phyloP scores from a whole-genome alignment of 257 asterid species.

The Solanum corneliomulleri region DNA sequence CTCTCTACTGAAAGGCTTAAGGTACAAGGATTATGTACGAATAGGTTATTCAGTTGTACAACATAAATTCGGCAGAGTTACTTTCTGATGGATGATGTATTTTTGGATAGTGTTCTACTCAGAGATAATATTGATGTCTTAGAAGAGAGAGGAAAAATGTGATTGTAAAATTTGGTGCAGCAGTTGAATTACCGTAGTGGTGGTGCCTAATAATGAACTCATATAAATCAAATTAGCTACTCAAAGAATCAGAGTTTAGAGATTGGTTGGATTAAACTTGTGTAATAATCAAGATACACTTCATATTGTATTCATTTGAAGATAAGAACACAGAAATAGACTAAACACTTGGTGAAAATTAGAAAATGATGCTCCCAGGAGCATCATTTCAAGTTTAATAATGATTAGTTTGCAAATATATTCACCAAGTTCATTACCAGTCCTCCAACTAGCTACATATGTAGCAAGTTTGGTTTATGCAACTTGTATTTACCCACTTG shows the following conservation, averaged over 20 bases:
- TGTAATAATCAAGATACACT: neutral
- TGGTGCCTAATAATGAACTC: neutral
- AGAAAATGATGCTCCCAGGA: neutral
- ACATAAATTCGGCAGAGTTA: neutral
- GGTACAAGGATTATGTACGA: neutral
- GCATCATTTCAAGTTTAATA: neutral
- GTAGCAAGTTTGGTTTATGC: neutral
- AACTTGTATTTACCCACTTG: neutral
- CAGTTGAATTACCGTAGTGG: neutral
- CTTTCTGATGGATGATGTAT: neutral
- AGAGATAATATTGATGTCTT: neutral
- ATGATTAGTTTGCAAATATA: neutral
- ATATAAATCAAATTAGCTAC: neutral
- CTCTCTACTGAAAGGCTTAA: neutral
- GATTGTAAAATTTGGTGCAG: neutral
- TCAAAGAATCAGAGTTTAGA: neutral
- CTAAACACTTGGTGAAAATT: neutral
- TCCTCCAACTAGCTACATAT: neutral
- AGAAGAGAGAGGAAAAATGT: neutral
- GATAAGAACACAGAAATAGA: neutral
- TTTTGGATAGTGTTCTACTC: neutral
- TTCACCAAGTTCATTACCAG: neutral
- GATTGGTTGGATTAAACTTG: neutral
- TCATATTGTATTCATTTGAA: neutral
- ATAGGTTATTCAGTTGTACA: neutral